Evolutionary conservation across 164 flowering plant species (phyloP), one percentile per base, ranked within the genome.

Genomic region (Euptelea pleiosperma): DNA sequence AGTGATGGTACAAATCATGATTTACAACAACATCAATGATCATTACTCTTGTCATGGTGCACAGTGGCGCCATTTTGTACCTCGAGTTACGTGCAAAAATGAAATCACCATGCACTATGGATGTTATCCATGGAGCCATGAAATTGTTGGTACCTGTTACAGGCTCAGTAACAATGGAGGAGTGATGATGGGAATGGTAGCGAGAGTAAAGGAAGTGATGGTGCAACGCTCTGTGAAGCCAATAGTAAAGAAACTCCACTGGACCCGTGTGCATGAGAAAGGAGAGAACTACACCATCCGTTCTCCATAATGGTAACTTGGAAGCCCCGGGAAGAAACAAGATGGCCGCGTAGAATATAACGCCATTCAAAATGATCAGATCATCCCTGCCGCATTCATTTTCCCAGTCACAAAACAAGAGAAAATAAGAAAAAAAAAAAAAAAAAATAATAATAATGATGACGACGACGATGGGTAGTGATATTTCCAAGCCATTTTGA

Each of bases 161-260:
- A 53, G 84, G 86, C 61, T 81, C 81, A 6, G 82, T 81, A 30
- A 67, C 81, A 28, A 78, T 69, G 52, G 85, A 77, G 46, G 80
- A 70, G 47, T 81, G 85, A 61, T 81, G 85, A 63, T 78, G 82
- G 7, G 85, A 78, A 26, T 81, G 85, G 58, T 76, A 81, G 28
- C 76, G 80, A 21, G 79, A 62, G 75, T 78, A 81, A 41, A 81
- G 78, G 62, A 52, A 78, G 57, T 78, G 82, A 61, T 81, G 85
- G 64, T 81, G 85, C 55, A 81, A 48, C 0, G 82, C 85, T 40
- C 82, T 69, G 55, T 81, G 85, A 28, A 71, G 48, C 85, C 85
- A 81, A 47, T 78, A 78, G 68, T 80, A 80, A 2, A 80, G 58
- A 52, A 73, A 73, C 68, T 80, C 85, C 1, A 76, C 75, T 2